Base-by-base conservation (phyloP, 192 early-diverging fungal species). In the Gamsiella multidivaricata region DNA sequence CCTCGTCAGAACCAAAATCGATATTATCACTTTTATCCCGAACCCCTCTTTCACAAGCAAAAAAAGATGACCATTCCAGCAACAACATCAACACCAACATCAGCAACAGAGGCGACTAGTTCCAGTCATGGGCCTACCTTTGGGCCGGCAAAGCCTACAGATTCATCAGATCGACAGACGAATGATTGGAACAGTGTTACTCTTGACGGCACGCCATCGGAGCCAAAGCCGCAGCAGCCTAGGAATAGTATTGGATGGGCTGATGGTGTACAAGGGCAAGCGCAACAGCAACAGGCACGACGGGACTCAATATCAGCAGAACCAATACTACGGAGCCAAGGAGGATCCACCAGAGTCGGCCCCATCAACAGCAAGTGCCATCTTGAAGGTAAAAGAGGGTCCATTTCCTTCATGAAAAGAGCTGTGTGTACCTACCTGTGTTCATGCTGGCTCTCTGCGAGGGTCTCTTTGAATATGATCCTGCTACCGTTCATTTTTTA, bases 331-430 rank as follows among this genome's bases (percentile, higher is more conserved):
- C n/a, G n/a, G n/a, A n/a, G n/a, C n/a, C n/a, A n/a, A n/a, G n/a
- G n/a, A n/a, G n/a, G n/a, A n/a, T n/a, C n/a, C n/a, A n/a, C n/a
- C n/a, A n/a, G n/a, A n/a, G n/a, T n/a, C n/a, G n/a, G n/a, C n/a
- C n/a, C n/a, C n/a, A n/a, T n/a, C n/a, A n/a, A n/a, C n/a, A n/a
- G n/a, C n/a, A n/a, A 61, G 34, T 76, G 64, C 36, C 72, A 60
- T 67, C 59, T 76, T 17, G 64, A 76, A 67, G 72, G 72, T 76
- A 61, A 49, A 23, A n/a, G n/a, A n/a, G n/a, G n/a, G n/a, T n/a
- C n/a, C n/a, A n/a, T n/a, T n/a, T n/a, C n/a, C n/a, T n/a, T n/a
- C n/a, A n/a, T n/a, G 28, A 59, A 3, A 61, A 20, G 23, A n/a
- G 52, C 17, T 53, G 49, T 60, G 17, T 54, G n/a, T n/a, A n/a